Conservation (phyloP, 148 eudicot genomes). For the Pouteria glomerata region DNA sequence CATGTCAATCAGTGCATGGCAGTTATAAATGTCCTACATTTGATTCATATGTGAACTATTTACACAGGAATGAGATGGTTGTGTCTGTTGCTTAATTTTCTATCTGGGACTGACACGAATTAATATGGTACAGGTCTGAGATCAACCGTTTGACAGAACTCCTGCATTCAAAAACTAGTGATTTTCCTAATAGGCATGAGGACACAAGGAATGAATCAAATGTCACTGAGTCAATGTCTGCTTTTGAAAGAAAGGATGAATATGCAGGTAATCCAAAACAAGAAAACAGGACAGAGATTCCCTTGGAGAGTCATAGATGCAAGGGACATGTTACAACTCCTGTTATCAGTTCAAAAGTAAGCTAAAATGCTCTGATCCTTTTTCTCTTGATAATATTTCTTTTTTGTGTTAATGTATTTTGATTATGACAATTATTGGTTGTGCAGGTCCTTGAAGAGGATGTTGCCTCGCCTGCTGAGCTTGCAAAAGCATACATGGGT, state of each 20-base stretch:
- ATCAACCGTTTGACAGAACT: constrained; percentile 59
- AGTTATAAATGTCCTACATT: neutral
- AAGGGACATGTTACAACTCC: constrained; percentile 35
- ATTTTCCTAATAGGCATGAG: constrained; percentile 25
- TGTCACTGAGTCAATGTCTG: constrained; percentile 20
- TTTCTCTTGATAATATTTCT: neutral
- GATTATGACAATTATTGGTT: neutral
- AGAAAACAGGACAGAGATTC: constrained; percentile 21
- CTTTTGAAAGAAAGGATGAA: constrained; percentile 18
- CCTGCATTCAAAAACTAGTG: constrained; percentile 46
- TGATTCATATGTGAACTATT: neutral
- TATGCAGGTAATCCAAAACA: constrained; percentile 13
- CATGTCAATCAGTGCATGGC: neutral
- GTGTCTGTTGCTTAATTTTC: neutral
- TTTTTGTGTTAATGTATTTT: neutral
- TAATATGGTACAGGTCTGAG: constrained; percentile 50
- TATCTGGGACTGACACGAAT: neutral
- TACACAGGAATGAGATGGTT: neutral
- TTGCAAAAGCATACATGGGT: constrained; percentile 97
- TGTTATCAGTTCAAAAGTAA: constrained; percentile 46
- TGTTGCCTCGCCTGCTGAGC: constrained; percentile 81
- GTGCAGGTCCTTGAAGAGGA: constrained; percentile 54
- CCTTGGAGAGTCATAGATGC: constrained; percentile 21
- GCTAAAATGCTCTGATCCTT: constrained; percentile 7
- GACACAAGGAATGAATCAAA: constrained; percentile 25